Evolutionary conservation across 257 asterid species (phyloP), one percentile per base, ranked within the genome.

Genomic region (Cruciata laevipes): DNA sequence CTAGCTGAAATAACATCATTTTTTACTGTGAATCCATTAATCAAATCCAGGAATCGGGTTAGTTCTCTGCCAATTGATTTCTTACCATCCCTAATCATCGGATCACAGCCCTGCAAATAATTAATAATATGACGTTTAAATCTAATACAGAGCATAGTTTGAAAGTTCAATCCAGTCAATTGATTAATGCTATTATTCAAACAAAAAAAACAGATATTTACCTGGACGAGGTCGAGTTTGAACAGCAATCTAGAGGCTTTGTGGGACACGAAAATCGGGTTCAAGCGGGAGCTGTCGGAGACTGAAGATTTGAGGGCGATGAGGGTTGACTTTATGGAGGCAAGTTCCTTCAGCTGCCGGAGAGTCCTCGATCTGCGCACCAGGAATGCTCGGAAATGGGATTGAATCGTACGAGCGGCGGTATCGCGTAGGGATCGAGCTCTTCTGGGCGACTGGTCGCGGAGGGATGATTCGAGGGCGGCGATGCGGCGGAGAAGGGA

Each of bases 301-400:
- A 83, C 78, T 1, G 80, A 67, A 7, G 87, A 84, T 80, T 87
- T 89, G 71, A 91, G 82, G 59, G 69, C 31, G 16, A 81, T 81
- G 51, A 91, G 78, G 4, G 71, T 66, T 7, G 90, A 79, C 73
- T 87, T 89, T 57, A 87, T 82, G 67, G 87, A 79, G 64, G 98
- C 95, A 3, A 91, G 83, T 30, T 85, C 78, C 68, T 84, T 89
- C 40, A 91, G 96, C 27, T 84, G 95, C 32, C 96, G 83, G 59
- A 91, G 98, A 49, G 95, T 85, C 33, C 82, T 83, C 57, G 98
- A 91, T 85, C 98, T 80, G 78, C 90, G 87, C 57, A 85, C 66
- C 6, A 89, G 85, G 76, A 85, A 89, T 38, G 90, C 85, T 71
- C 98, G 83, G 79, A 89, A 89, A 59, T 87, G 90, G 60, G 86